phyloP scores from a whole-genome alignment of 495 filamentous ascomycete genomes.

The Platismatia glauca region DNA sequence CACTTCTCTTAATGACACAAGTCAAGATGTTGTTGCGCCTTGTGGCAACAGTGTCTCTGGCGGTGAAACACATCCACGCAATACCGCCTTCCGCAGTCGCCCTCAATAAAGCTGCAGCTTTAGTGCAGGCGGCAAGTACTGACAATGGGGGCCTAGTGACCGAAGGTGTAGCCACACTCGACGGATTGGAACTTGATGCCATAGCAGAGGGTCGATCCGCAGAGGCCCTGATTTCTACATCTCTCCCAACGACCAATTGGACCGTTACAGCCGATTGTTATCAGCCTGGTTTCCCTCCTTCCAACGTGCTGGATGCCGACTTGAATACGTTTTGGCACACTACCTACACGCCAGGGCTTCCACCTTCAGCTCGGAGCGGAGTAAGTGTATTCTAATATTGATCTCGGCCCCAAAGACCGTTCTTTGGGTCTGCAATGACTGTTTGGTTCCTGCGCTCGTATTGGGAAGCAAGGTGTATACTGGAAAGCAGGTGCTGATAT shows the following conservation, averaged over 20 bases:
- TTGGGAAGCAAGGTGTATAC: not conserved
- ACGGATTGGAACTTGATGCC: slow-evolving; percentile 15
- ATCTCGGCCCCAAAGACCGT: not conserved
- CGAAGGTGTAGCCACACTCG: slow-evolving; percentile 15
- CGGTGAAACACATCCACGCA: slow-evolving; percentile 2
- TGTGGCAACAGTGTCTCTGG: slow-evolving; percentile 1
- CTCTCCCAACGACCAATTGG: slow-evolving; percentile 16
- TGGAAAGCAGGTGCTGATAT: not conserved
- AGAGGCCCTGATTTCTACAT: slow-evolving; percentile 5
- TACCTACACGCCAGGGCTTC: not conserved
- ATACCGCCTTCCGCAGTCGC: not conserved
- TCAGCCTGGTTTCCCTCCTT: slow-evolving; percentile 17
- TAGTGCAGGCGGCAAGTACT: slow-evolving; percentile 1
- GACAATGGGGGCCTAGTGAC: slow-evolving; percentile 7
- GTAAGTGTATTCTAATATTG: not conserved
- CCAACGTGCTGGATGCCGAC: slow-evolving; percentile 21
- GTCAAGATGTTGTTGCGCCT: slow-evolving; percentile 1
- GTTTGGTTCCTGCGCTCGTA: not conserved
- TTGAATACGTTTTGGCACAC: slow-evolving; percentile 19
- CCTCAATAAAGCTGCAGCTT: not conserved
- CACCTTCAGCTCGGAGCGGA: not conserved
- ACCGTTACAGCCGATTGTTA: slow-evolving; percentile 19
- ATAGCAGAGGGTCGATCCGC: slow-evolving; percentile 18
- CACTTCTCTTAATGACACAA: not conserved
- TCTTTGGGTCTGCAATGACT: not conserved